Base-by-base conservation (phyloP, 2,329 filamentous ascomycete species). In the Ophiobolus disseminans region DNA sequence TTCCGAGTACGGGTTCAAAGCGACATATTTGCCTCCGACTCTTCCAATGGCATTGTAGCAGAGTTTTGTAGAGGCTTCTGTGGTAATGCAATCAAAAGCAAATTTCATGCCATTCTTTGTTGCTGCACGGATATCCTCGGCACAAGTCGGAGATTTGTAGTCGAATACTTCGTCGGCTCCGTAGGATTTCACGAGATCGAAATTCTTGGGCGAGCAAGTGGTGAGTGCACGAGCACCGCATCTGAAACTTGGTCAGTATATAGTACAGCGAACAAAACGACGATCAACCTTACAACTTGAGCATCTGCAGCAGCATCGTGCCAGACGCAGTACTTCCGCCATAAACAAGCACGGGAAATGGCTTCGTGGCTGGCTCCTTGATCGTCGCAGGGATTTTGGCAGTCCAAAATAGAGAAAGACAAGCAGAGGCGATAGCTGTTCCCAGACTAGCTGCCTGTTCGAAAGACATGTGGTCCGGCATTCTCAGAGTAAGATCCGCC, bases 31-130 rank as follows among this genome's bases (percentile, higher is more conserved):
- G 5, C 59, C 63, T 8, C 60, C 59, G 10, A 51, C 43, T 2
- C 49, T 40, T 2, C 63, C 63, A 8, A 68, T 52, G 14, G 59
- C 58, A 6, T 32, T 41, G 44, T 63, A 65, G 44, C 62, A 66
- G 3, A 62, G 31, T 10, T 49, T 26, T 23, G 55, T 59, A 3
- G 50, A 48, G 13, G 42, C 20, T 0, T 68, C 45, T 5, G 70
- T 60, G 1, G 74, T 56, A 17, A 58, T 42, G 20, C 38, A 45
- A 35, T 58, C 55, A 16, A 58, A 16, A 13, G 23, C 40, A 13
- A 39, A 25, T 3, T 16, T 21, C 6, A 57, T 44, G 5, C 10
- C 10, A 20, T 49, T 41, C 6, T 7, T n/a, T 1, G 47, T 49
- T 20, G 47, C 36, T 2, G 34, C 30, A 7, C 40, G 48, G 14